These are phyloP conservation scores for Blakeslea trispora DNA, from an alignment of 371 early-diverging fungal genomes.

Conservation along the genomic window DNA sequence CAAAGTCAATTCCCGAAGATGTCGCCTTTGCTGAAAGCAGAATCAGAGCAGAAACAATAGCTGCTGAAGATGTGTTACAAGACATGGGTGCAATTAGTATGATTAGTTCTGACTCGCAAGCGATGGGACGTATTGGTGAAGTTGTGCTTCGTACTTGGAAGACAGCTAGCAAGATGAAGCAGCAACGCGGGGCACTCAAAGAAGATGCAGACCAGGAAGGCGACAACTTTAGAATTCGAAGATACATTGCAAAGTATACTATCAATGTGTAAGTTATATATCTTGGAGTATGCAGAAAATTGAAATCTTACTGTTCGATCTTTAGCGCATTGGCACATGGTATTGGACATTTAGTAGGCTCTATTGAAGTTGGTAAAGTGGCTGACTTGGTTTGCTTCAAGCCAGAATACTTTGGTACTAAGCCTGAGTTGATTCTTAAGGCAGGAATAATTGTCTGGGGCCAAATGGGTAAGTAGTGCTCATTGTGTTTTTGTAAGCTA, in stretches of 20 bases:
- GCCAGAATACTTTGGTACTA: slow-evolving; percentile 86
- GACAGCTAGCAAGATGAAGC: slow-evolving; percentile 91
- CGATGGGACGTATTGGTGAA: slow-evolving; percentile 95
- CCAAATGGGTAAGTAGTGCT: slow-evolving; percentile 62
- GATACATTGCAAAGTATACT: slow-evolving; percentile 95
- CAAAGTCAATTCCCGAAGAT: slow-evolving; percentile 90
- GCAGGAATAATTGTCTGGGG: slow-evolving; percentile 83
- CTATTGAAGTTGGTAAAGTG: slow-evolving; percentile 88
- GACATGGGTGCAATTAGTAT: slow-evolving; percentile 92
- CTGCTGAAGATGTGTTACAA: slow-evolving; percentile 91
- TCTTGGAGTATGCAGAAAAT: too few relatives aligned
- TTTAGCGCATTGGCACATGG: slow-evolving; percentile 81
- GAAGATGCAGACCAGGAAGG: slow-evolving; percentile 53
- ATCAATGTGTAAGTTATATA: slow-evolving; percentile 74
- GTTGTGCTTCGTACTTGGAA: slow-evolving; percentile 91
- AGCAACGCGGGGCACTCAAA: slow-evolving; percentile 69
- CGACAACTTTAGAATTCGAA: slow-evolving; percentile 77
- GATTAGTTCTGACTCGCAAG: slow-evolving; percentile 89
- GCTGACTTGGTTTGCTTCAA: slow-evolving; percentile 89
- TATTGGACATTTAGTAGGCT: slow-evolving; percentile 86
- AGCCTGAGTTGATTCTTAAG: slow-evolving; percentile 84
- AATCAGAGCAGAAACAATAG: slow-evolving; percentile 94
- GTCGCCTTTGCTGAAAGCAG: slow-evolving; percentile 94
- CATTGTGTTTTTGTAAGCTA: too few relatives aligned
- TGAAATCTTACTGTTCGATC: too few relatives aligned